Conservation (phyloP, 495 filamentous ascomycete genomes). For the Friedmanniomyces endolithicus region DNA sequence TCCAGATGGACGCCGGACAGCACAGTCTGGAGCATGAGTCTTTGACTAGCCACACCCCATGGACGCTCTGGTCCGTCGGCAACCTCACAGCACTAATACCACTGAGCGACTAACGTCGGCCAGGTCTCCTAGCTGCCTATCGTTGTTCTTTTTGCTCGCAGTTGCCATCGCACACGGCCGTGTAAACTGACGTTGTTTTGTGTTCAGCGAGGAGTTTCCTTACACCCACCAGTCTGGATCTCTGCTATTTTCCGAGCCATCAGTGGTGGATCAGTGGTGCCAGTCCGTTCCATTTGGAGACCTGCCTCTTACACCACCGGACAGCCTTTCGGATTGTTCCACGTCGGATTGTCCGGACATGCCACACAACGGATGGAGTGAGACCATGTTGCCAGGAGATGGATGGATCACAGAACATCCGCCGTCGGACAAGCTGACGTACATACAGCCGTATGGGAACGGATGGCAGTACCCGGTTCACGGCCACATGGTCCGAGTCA, state of each 20-base stretch:
- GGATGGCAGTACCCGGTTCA: not conserved
- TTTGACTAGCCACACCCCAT: no score
- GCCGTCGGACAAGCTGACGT: slow-evolving; percentile 2
- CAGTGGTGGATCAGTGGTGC: slow-evolving; percentile 11
- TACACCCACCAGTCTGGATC: slow-evolving; percentile 6
- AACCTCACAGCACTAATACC: no score
- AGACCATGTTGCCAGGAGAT: slow-evolving; percentile 1
- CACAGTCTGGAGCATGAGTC: no score
- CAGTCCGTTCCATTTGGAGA: slow-evolving; percentile 11
- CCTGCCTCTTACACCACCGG: slow-evolving; percentile 9
- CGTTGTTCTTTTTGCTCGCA: not conserved
- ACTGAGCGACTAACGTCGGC: no score
- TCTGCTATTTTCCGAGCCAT: slow-evolving; percentile 7
- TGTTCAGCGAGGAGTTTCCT: slow-evolving; percentile 10
- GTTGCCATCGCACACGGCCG: not conserved
- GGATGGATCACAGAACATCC: not conserved
- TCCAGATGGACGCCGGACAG: no score
- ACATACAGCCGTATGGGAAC: not conserved
- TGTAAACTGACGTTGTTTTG: slow-evolving; percentile 10
- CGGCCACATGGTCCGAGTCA: not conserved
- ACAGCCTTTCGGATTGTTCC: slow-evolving; percentile 9
- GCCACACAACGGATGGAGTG: slow-evolving; percentile 1
- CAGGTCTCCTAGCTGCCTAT: not conserved
- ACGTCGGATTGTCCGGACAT: slow-evolving; percentile 12
- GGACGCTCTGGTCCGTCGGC: no score